Evolutionary conservation across 2,329 filamentous ascomycete genomes (phyloP), one percentile per base, ranked within the genome.

Genomic region (Trichoderma pleuroti): DNA sequence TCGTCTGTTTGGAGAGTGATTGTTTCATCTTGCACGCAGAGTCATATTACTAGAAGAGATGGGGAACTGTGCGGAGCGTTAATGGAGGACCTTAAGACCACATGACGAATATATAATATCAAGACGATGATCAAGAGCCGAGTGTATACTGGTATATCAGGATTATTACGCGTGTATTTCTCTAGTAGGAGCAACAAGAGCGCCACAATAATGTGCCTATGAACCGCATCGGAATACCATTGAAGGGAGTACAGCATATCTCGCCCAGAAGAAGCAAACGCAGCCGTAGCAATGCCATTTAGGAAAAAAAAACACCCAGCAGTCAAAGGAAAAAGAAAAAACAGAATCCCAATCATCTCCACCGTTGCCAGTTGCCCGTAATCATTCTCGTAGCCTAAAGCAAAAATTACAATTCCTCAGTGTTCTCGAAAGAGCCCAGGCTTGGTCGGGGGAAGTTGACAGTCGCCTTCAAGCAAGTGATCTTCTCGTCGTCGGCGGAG

Each of bases 381-480:
- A 52, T 56, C 42, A 30, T 12, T 46, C 56, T 54, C 21, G 1
- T 14, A 36, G 32, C 11, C 52, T 21, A 39, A 21, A 46, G 32
- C 34, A 18, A 42, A n/a, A 61, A 74, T 79, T 77, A 84, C 70
- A 86, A 78, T 73, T 86, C 84, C 46, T 80, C 73, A 68, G 79
- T 78, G 71, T 82, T 82, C 24, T 61, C 24, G 39, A 30, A 65
- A 2, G 61, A 52, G 28, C 16, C 36, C 71, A 81, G 78, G 36
- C 81, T 80, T 69, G 81, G 82, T 68, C 79, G 73, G 46, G 77
- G 76, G 79, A 96, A 95, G 57, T 82, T 78, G 71, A 96, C 89
- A 8, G 85, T 87, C 26, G 94, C 94, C 70, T 91, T 91, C 78
- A 99, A 86, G 83, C 96, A 99, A 72, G 94, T 97, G 74, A 99